phyloP scores from a whole-genome alignment of 257 asterid species.

The Thymus mandschuricus region DNA sequence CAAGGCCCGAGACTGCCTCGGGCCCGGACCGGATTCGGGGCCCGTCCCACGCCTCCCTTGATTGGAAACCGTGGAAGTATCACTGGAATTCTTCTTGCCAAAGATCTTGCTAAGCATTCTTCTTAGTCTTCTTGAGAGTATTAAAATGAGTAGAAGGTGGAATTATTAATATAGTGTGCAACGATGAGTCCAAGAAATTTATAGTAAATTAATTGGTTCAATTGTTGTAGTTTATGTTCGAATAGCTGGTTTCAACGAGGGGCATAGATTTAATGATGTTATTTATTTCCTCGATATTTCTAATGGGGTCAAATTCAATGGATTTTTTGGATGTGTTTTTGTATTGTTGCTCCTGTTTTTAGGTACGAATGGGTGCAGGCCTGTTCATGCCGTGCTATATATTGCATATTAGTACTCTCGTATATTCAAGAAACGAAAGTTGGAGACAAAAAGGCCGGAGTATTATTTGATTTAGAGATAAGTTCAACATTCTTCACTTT shows the following conservation, averaged over 20 bases:
- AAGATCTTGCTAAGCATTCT: slow-evolving; percentile 49
- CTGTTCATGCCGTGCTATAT: neutral
- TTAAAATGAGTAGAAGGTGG: neutral
- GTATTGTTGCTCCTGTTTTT: neutral
- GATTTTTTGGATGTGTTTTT: neutral
- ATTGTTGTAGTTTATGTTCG: slow-evolving; percentile 6
- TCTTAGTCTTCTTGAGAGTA: neutral
- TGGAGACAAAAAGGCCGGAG: too few species aligned
- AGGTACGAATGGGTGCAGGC: neutral
- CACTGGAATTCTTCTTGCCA: slow-evolving; percentile 32
- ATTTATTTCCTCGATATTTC: slow-evolving; percentile 14
- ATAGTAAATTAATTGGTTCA: neutral
- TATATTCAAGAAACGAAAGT: too few species aligned
- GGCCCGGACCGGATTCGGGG: slow-evolving; percentile 16
- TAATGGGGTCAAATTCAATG: neutral
- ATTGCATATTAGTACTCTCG: too few species aligned
- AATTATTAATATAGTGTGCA: neutral
- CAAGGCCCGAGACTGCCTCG: slow-evolving; percentile 40
- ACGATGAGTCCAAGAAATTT: slow-evolving; percentile 32
- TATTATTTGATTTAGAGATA: too few species aligned
- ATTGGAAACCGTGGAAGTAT: neutral
- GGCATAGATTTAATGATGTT: neutral
- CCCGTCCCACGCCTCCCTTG: slow-evolving; percentile 7
- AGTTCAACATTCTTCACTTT: too few species aligned
- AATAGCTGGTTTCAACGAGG: slow-evolving; percentile 6